Base-by-base conservation (phyloP, 2,329 filamentous ascomycete genomes). In the Pezicula neosporulosa region DNA sequence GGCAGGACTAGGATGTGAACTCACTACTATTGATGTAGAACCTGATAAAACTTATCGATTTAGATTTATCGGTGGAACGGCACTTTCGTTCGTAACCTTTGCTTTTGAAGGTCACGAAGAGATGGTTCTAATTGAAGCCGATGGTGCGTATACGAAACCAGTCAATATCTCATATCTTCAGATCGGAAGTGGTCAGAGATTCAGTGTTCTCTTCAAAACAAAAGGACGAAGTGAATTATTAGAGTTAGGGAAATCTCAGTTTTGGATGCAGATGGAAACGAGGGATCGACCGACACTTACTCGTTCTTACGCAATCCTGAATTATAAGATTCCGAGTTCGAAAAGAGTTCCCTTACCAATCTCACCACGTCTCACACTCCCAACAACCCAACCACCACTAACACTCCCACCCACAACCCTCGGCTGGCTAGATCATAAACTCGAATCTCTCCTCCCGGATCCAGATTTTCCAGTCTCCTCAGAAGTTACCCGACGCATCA, bases 21-120 rank as follows among this genome's bases (percentile, higher is more conserved):
- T 65, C 4, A 71, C 74, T 4, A 69, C 82, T 3, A 78, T 87
- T 53, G 72, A 79, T 6, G 79, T 88, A 7, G 69, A 83, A 35
- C 80, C 83, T 0, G 77, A 72, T 8, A 82, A 76, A 61, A 82
- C 77, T 0, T 88, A 87, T 58, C 74, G 83, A 1, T 66, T 87
- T 48, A 74, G 85, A 9, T 80, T 83, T 59, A 76, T 87, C 39
- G 81, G 81, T 4, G 74, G 66, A 1, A 78, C 76, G 0, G 78
- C 78, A 0, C 67, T 86, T 16, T 82, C 79, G 0, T 72, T 80
- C 54, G 66, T 77, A 3, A 72, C 75, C 2, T 58, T 84, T 3
- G 81, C 70, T 0, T 76, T 87, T 38, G 80, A 85, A 54, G 75
- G 64, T 6, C 84, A 88, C 57, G 60, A 70, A 1, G 68, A 77